Evolutionary conservation across 176 grass and related monocot species (phyloP).

Genomic region (Calamus simplicifolius): DNA sequence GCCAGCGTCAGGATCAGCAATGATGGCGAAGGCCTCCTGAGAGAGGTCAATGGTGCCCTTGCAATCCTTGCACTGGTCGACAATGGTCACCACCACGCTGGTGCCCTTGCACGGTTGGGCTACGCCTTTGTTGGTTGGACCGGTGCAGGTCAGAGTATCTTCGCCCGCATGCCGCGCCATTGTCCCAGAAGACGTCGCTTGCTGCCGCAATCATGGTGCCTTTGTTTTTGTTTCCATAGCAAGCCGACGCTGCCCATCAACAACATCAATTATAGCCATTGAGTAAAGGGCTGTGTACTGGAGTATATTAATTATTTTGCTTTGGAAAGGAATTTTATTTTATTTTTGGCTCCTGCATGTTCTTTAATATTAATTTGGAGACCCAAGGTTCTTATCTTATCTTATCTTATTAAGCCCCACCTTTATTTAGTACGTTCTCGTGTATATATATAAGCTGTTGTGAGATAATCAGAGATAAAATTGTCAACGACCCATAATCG

Average conservation of each 20-base stretch:
- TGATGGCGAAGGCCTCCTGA: constrained; percentile 44
- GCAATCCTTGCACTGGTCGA: background rate
- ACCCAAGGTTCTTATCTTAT: too few species aligned
- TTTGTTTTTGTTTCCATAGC: constrained; percentile 21
- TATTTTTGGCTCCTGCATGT: background rate
- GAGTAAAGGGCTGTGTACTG: too few species aligned
- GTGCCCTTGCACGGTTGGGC: background rate
- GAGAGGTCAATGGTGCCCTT: constrained; percentile 43
- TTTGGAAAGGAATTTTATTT: background rate
- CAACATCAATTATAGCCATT: background rate
- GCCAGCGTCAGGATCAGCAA: constrained; percentile 37
- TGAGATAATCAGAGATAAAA: too few species aligned
- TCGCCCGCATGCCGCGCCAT: constrained; percentile 32
- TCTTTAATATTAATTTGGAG: too few species aligned
- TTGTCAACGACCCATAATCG: too few species aligned
- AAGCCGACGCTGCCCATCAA: constrained; percentile 36
- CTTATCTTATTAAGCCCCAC: too few species aligned
- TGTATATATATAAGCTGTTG: too few species aligned
- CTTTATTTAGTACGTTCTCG: too few species aligned
- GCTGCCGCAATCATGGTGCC: constrained; percentile 49
- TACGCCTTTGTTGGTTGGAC: background rate
- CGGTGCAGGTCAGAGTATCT: constrained; percentile 8
- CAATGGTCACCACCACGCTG: constrained; percentile 6
- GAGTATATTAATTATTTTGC: background rate
- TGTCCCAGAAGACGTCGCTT: constrained; percentile 23